These are phyloP conservation scores for Aspergillus costaricaensis DNA, from an alignment of 2,329 filamentous ascomycete species.

Conservation along the genomic window DNA sequence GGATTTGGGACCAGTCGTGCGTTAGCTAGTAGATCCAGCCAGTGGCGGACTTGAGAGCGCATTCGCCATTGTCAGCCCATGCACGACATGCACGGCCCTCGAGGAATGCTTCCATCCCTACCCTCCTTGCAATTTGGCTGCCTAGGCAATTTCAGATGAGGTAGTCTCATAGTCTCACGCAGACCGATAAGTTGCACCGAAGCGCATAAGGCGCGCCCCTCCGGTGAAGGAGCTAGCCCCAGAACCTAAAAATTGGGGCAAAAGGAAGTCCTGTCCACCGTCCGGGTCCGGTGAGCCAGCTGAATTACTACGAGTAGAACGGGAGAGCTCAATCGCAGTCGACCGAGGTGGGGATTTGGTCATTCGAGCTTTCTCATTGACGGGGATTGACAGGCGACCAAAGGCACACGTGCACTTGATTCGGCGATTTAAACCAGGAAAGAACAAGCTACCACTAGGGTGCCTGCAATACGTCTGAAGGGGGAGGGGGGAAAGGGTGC, in stretches of 20 bases:
- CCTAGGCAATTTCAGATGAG: background rate
- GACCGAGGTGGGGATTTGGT: background rate
- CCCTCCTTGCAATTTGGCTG: background rate
- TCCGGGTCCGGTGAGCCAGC: background rate
- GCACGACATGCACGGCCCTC: constrained; percentile 3
- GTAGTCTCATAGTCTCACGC: background rate
- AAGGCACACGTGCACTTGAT: background rate
- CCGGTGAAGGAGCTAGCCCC: background rate
- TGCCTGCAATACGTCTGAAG: background rate
- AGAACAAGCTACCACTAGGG: background rate
- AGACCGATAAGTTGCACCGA: background rate
- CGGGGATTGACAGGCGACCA: background rate
- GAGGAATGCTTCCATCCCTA: background rate
- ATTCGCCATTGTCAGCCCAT: constrained; percentile 1
- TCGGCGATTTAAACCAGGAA: background rate
- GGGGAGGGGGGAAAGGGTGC: background rate
- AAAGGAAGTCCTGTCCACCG: background rate
- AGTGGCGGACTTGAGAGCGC: background rate
- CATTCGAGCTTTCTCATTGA: background rate
- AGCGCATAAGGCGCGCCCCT: background rate
- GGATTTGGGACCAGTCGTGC: background rate
- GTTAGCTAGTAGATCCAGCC: background rate
- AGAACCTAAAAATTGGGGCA: background rate
- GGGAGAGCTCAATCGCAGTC: background rate
- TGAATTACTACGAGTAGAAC: background rate